These are phyloP conservation scores for Durusdinium trenchii DNA, from an alignment of 73 alveolate species.

Conservation along the genomic window DNA sequence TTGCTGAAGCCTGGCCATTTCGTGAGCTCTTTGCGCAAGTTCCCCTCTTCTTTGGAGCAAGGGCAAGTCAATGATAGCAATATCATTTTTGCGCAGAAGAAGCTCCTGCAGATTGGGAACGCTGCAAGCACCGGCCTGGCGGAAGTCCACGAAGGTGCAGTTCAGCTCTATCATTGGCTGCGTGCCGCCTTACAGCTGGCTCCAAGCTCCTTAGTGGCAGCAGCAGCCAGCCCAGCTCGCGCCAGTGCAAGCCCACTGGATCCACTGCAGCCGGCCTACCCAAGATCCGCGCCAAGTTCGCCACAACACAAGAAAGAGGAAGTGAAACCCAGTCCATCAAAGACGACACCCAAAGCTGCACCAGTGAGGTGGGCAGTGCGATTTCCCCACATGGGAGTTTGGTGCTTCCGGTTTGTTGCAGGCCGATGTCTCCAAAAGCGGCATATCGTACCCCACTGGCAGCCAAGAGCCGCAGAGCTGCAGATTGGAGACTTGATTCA, in stretches of 20 bases:
- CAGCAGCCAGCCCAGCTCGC: not conserved
- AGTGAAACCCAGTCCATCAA: not conserved
- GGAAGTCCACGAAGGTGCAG: constrained; percentile 60
- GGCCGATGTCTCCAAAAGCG: constrained; percentile 19
- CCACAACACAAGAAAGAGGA: not conserved
- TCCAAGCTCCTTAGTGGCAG: not conserved
- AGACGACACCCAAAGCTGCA: not conserved
- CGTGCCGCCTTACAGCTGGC: not conserved
- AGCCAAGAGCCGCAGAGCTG: not conserved
- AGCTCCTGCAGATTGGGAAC: not conserved
- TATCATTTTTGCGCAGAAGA: constrained; percentile 14
- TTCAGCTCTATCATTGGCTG: constrained; percentile 26
- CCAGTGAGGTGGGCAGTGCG: not conserved
- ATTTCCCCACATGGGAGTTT: not conserved
- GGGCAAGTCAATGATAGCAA: constrained; percentile 60
- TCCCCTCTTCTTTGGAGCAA: constrained; percentile 57
- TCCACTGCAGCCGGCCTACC: no score
- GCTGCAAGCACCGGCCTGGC: not conserved
- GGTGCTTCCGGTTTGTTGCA: not conserved
- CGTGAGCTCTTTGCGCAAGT: constrained; percentile 74
- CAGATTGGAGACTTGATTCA: not conserved
- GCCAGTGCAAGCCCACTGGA: not conserved
- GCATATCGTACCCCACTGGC: not conserved
- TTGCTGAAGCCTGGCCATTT: constrained; percentile 86
- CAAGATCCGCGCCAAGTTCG: constrained; percentile 51